Percentiles rank a stretch among this genome's conserved stretches.
phyloP scores from a whole-genome alignment of 352 stramenopile species.

The Pythium aphanidermatum region DNA sequence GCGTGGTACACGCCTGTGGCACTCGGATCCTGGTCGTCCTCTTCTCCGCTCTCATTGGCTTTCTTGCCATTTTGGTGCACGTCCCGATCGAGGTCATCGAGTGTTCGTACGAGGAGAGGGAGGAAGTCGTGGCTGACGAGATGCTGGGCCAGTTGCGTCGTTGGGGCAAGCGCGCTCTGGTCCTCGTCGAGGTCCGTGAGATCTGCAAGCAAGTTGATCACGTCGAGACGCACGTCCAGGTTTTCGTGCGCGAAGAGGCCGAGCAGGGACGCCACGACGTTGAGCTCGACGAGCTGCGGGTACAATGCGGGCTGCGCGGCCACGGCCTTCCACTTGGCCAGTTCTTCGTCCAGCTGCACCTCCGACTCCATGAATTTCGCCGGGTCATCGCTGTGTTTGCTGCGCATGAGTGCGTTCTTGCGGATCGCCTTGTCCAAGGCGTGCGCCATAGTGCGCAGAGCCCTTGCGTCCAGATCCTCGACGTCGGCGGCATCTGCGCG shows the following conservation, averaged over 20 bases:
- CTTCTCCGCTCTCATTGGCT: neutral
- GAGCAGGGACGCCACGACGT: slow-evolving; percentile 41
- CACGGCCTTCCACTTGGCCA: slow-evolving; percentile 31
- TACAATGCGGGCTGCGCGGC: slow-evolving; percentile 48
- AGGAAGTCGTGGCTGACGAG: slow-evolving; percentile 35
- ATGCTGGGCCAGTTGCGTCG: slow-evolving; percentile 26
- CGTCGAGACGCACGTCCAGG: slow-evolving; percentile 39
- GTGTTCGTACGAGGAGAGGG: slow-evolving; percentile 25
- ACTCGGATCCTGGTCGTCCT: slow-evolving; percentile 32
- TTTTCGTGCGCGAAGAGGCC: slow-evolving; percentile 65
- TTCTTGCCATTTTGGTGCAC: slow-evolving; percentile 15
- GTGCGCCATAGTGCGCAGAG: slow-evolving; percentile 30
- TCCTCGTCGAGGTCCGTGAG: slow-evolving; percentile 45
- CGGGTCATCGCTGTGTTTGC: slow-evolving; percentile 55
- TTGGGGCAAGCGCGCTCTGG: slow-evolving; percentile 25
- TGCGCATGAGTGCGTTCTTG: slow-evolving; percentile 48
- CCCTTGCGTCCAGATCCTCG: slow-evolving; percentile 54
- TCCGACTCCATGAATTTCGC: slow-evolving; percentile 69
- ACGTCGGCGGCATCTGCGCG: slow-evolving; percentile 35
- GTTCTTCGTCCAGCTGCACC: slow-evolving; percentile 37
- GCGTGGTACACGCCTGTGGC: slow-evolving; percentile 44
- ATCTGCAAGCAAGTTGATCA: slow-evolving; percentile 37
- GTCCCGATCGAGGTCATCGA: slow-evolving; percentile 27
- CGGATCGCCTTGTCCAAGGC: slow-evolving; percentile 57
- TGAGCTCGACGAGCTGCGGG: slow-evolving; percentile 30